phyloP scores from a whole-genome alignment of 1,284 basidiomycete genomes.

The Austroboletus novae-zelandiae region DNA sequence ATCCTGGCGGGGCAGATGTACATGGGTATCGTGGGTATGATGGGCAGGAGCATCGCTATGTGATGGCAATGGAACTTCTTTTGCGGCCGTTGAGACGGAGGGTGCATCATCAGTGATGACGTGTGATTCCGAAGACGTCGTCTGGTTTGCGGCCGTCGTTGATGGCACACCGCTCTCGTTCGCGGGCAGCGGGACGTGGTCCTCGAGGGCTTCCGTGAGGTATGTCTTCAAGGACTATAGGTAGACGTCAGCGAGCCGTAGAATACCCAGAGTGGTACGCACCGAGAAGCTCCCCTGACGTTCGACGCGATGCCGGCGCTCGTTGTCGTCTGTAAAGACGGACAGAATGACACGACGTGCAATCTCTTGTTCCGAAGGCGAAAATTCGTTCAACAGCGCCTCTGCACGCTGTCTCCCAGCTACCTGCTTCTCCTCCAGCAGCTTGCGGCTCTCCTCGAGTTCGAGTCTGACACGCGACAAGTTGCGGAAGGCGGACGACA shows the following conservation, averaged over 20 bases:
- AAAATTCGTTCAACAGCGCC: slow-evolving; percentile 53
- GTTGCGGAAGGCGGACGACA: slow-evolving; percentile 64
- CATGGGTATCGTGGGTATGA: slow-evolving; percentile 10
- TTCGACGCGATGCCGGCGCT: slow-evolving; percentile 45
- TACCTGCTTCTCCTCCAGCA: slow-evolving; percentile 56
- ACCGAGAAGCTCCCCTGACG: slow-evolving; percentile 59
- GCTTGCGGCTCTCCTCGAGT: slow-evolving; percentile 54
- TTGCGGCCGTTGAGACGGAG: background rate
- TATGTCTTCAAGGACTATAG: slow-evolving; percentile 65
- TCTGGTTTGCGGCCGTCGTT: background rate
- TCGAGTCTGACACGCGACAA: slow-evolving; percentile 56
- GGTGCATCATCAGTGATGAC: background rate
- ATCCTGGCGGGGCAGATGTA: slow-evolving; percentile 23
- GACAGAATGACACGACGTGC: slow-evolving; percentile 64
- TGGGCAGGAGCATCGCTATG: slow-evolving; percentile 2
- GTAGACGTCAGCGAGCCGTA: slow-evolving; percentile 10
- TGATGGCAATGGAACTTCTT: slow-evolving; percentile 5
- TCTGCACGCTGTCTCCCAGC: slow-evolving; percentile 49
- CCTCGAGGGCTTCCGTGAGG: slow-evolving; percentile 67
- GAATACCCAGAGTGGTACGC: slow-evolving; percentile 22
- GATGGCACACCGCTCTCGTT: slow-evolving; percentile 11
- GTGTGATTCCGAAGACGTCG: slow-evolving; percentile 2
- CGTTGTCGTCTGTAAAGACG: slow-evolving; percentile 64
- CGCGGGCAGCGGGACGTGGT: slow-evolving; percentile 45
- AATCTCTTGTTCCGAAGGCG: slow-evolving; percentile 59